Conservation (phyloP, 2,329 filamentous ascomycete genomes). For the Mollisia scopiformis region DNA sequence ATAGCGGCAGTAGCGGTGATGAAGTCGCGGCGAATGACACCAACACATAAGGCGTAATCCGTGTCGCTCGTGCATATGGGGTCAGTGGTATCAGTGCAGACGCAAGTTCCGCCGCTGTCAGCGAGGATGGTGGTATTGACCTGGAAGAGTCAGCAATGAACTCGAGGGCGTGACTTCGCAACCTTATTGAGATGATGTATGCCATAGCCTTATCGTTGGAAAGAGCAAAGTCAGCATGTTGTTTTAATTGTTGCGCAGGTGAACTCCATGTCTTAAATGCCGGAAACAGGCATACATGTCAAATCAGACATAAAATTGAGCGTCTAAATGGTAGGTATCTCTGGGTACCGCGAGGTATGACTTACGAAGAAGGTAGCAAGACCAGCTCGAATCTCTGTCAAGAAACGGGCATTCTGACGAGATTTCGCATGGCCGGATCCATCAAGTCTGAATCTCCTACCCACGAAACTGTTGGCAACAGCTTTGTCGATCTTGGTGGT, state of each 20-base stretch:
- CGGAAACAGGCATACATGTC: too few relatives aligned
- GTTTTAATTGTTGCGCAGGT: too few relatives aligned
- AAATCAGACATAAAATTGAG: too few relatives aligned
- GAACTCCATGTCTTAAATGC: too few relatives aligned
- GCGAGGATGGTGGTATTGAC: slow-evolving; percentile 71
- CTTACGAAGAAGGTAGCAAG: slow-evolving; percentile 75
- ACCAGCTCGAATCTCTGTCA: slow-evolving; percentile 83
- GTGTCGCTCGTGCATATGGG: slow-evolving; percentile 44
- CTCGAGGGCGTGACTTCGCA: slow-evolving; percentile 39
- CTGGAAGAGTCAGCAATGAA: slow-evolving; percentile 9
- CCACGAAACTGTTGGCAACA: slow-evolving; percentile 67
- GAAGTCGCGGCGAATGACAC: slow-evolving; percentile 62
- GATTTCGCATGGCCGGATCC: slow-evolving; percentile 70
- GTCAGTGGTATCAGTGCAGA: slow-evolving; percentile 30
- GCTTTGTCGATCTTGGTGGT: slow-evolving; percentile 19
- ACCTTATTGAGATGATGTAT: slow-evolving; percentile 73
- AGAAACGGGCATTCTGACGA: slow-evolving; percentile 69
- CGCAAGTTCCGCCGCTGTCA: slow-evolving; percentile 43
- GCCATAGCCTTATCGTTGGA: too few relatives aligned
- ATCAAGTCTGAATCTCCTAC: slow-evolving; percentile 78
- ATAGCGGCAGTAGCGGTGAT: slow-evolving; percentile 87
- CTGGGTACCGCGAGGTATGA: too few relatives aligned
- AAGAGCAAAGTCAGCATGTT: too few relatives aligned
- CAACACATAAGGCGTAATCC: slow-evolving; percentile 65
- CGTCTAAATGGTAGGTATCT: too few relatives aligned